Evolutionary conservation across 495 filamentous ascomycete species (phyloP), one percentile per base, ranked within the genome.

Genomic region (Podospora conica): DNA sequence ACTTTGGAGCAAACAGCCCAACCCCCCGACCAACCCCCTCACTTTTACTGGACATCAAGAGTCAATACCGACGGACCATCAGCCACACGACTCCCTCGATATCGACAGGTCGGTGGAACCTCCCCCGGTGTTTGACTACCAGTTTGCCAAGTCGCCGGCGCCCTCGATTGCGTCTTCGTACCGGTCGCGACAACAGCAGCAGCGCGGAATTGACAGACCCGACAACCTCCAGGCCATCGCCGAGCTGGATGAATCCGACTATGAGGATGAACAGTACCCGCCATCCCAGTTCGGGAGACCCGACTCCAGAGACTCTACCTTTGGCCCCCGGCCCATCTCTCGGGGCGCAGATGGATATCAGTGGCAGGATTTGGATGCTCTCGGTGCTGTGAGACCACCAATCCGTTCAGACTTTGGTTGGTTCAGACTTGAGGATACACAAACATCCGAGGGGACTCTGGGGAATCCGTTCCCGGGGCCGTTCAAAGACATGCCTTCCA

Each of bases 131-230:
- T 61, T 53, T 23, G 33, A 40, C 22, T 61, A 61, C 22, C 59
- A 61, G 59, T 61, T 61, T 53, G 59, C 59, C 15, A 61, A 20
- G 22, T 61, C 59, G 15, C 59, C 59, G n/a, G 24, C 58, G 9
- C 25, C 21, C n/a, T 61, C 59, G 20, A 23, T 31, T 9, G 59
- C 59, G 0, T 23, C 29, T 0, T 53, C 59, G 3, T 10, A n/a
- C 15, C 27, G 22, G 9, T 61, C 59, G 1, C 40, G 31, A 20
- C 59, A 61, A 25, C 59, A 61, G 20, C 59, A n/a, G 33, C 59
- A 29, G 10, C 11, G 23, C 25, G n/a, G 20, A 33, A n/a, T 33
- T 15, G 15, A 23, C n/a, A 48, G 40, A 20, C 3, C 28, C 9
- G 59, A 61, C 3, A 29, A 59, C 21, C 58, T 59, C 24, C 58